These are phyloP conservation scores for Emmonsiellopsis sp. DNA, from an alignment of 2,329 filamentous ascomycete species.

Conservation along the genomic window DNA sequence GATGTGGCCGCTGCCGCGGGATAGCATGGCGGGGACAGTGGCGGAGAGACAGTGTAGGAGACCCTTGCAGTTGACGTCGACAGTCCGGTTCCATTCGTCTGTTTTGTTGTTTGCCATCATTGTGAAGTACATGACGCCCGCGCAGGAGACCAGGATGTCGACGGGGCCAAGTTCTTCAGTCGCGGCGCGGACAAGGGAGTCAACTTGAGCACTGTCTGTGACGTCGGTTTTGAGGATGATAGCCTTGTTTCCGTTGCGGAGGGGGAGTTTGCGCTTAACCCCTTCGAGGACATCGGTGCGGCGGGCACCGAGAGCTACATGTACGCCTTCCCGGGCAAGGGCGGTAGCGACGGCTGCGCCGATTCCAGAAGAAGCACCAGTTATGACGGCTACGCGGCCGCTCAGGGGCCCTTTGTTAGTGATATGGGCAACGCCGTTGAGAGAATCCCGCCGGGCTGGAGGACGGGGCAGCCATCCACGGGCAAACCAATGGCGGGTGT, in stretches of 20 bases:
- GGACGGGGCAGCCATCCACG: constrained; percentile 64
- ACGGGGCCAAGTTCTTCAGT: constrained; percentile 58
- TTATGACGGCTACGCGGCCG: constrained; percentile 66
- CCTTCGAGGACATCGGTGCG: constrained; percentile 59
- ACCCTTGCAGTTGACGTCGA: constrained; percentile 82
- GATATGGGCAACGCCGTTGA: constrained; percentile 34
- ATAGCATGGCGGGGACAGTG: constrained; percentile 62
- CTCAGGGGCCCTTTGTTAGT: constrained; percentile 47
- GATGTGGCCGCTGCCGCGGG: constrained; percentile 60
- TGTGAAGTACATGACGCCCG: constrained; percentile 82
- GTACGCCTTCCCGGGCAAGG: constrained; percentile 61
- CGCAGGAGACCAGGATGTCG: constrained; percentile 71
- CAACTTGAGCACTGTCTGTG: constrained; percentile 56
- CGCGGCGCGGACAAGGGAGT: constrained; percentile 53
- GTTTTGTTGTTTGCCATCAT: constrained; percentile 70
- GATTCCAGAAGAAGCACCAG: constrained; percentile 70
- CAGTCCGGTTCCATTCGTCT: constrained; percentile 72
- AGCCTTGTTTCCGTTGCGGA: constrained; percentile 47
- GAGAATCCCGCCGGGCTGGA: constrained; percentile 44
- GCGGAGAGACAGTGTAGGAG: constrained; percentile 63
- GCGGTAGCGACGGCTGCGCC: constrained; percentile 64
- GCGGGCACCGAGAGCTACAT: constrained; percentile 63
- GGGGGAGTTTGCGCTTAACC: constrained; percentile 53
- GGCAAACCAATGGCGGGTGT: constrained; percentile 71
- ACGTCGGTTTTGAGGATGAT: constrained; percentile 65